These are phyloP conservation scores for Corylus heterophylla DNA, from an alignment of 306 rosid genomes.

Conservation along the genomic window DNA sequence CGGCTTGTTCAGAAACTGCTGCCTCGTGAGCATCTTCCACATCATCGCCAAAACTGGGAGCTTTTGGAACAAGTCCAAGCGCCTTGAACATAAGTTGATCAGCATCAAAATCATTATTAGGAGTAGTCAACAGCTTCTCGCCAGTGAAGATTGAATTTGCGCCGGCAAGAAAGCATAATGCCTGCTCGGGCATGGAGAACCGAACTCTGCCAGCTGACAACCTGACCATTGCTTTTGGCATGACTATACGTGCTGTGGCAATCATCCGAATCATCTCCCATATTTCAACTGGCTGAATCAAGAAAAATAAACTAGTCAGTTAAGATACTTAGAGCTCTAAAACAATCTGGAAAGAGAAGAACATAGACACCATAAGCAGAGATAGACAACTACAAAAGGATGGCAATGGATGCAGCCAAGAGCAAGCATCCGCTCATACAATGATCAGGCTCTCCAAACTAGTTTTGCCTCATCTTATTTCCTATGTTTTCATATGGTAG, in stretches of 20 bases:
- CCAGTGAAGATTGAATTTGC: constrained; percentile 98
- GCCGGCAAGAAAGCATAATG: constrained; percentile 90
- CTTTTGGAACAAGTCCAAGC: constrained; percentile 49
- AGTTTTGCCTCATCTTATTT: neutral
- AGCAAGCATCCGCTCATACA: neutral
- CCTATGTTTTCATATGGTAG: neutral
- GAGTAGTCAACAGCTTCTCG: constrained; percentile 90
- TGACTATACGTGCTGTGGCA: constrained; percentile 78
- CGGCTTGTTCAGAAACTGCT: constrained; percentile 39
- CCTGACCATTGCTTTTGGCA: constrained; percentile 97
- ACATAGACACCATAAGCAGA: too few species aligned
- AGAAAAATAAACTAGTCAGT: constrained; percentile 1
- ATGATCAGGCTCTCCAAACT: neutral
- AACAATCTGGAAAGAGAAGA: too few species aligned
- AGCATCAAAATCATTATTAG: constrained; percentile 90
- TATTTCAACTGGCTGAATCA: constrained; percentile 87
- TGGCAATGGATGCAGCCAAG: neutral
- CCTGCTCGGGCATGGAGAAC: constrained; percentile 95
- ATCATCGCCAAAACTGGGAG: constrained; percentile 41
- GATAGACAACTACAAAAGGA: neutral
- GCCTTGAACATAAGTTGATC: constrained; percentile 64
- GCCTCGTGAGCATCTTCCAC: constrained; percentile 17
- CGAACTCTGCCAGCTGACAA: constrained; percentile 92
- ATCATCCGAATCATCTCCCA: constrained; percentile 99
- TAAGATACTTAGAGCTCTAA: constrained; percentile 1